A percentile compares a stretch with the other conserved stretches of the same genome.
phyloP scores from a whole-genome alignment of 2,329 filamentous ascomycete genomes.

The Helminthosporium solani region DNA sequence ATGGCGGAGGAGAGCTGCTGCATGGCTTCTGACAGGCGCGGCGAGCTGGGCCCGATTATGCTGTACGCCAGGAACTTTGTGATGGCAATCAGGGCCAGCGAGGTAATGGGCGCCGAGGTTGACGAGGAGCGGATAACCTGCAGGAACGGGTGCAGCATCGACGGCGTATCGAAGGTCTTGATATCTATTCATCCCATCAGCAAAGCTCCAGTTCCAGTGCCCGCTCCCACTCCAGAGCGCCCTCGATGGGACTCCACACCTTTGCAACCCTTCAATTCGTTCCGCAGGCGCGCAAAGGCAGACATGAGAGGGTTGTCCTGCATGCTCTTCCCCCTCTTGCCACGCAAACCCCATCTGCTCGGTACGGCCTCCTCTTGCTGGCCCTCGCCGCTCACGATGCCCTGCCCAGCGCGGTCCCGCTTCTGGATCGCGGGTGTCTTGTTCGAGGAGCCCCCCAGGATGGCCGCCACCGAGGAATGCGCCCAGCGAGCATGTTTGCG shows the following conservation, averaged over 20 bases:
- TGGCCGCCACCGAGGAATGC: constrained; percentile 93
- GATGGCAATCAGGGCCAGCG: constrained; percentile 86
- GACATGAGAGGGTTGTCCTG: constrained; percentile 97
- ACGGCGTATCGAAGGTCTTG: constrained; percentile 80
- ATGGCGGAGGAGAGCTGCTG: constrained; percentile 92
- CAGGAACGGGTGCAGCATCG: constrained; percentile 87
- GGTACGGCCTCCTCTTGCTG: constrained; percentile 61
- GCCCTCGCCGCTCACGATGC: constrained; percentile 33
- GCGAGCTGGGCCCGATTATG: constrained; percentile 79
- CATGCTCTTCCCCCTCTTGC: constrained; percentile 95
- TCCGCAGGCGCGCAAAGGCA: constrained; percentile 84
- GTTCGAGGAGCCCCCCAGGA: constrained; percentile 72
- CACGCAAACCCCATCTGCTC: constrained; percentile 88
- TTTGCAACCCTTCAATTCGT: constrained; percentile 83
- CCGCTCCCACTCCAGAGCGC: too few species aligned
- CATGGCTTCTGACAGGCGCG: constrained; percentile 88
- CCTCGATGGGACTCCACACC: too few species aligned
- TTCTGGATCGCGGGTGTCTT: constrained; percentile 42
- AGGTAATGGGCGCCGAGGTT: constrained; percentile 93
- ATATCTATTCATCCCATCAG: constrained; percentile 64
- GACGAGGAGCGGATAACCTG: constrained; percentile 96
- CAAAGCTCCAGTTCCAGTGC: constrained; percentile 9
- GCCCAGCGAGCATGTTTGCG: constrained; percentile 96
- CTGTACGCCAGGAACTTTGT: constrained; percentile 97
- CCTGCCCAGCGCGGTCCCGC: constrained; percentile 37